phyloP scores from a whole-genome alignment of 2,329 filamentous ascomycete species.

The Endoconidiophora laricicola region DNA sequence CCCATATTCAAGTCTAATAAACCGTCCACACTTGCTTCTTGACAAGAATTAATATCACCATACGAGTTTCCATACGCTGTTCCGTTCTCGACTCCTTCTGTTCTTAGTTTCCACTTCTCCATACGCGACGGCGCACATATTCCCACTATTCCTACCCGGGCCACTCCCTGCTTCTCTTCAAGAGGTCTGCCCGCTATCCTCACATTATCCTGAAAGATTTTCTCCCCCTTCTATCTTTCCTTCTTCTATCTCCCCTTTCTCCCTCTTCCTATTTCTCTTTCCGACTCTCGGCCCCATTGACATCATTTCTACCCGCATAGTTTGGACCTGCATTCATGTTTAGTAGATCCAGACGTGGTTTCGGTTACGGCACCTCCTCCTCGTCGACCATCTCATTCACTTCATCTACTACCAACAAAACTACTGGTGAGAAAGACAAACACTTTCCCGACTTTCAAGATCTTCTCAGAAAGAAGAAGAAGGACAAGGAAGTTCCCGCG shows the following conservation, averaged over 20 bases:
- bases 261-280: not conserved
- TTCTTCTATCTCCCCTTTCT: not conserved
- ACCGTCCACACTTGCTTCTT: not conserved
- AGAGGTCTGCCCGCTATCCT: not conserved
- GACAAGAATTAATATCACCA: not conserved
- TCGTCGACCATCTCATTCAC: conserved; percentile 3
- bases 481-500: not conserved
- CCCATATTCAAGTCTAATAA: not conserved
- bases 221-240: not conserved
- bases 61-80: not conserved
- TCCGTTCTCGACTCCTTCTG: not conserved
- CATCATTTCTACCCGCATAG: too few relatives aligned
- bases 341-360: conserved; percentile 6
- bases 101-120: not conserved
- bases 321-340: conserved; percentile 3
- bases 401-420: not conserved
- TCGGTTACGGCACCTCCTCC: conserved; percentile 6
- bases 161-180: not conserved
- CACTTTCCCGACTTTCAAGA: conserved; percentile 5
- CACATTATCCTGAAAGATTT: not conserved
- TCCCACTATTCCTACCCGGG: not conserved
- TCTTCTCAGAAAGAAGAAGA: conserved; percentile 4
- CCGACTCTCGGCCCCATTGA: not conserved
- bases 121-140: not conserved
- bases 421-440: not conserved